Percentiles rank a stretch among this genome's conserved stretches.
These are phyloP conservation scores for Albugo candida DNA, from an alignment of 352 stramenopile genomes.

Conservation along the genomic window DNA sequence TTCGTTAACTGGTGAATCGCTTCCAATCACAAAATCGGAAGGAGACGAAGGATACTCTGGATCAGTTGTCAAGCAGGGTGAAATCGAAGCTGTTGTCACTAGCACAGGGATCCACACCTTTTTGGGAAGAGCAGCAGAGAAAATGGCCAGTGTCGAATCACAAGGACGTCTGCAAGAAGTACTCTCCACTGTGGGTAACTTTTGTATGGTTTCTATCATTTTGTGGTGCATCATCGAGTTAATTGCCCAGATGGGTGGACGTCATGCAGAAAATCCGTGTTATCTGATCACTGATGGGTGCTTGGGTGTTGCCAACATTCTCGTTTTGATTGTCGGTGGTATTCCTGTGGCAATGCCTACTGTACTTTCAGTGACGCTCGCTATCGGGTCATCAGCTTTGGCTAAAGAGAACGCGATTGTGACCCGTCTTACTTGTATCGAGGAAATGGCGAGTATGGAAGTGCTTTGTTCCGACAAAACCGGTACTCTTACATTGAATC, in stretches of 20 bases:
- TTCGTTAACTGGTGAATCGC: conserved; percentile 35
- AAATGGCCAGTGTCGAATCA: conserved; percentile 11
- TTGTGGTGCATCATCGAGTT: conserved; percentile 15
- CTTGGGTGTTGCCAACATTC: conserved; percentile 43
- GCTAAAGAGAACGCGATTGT: conserved; percentile 77
- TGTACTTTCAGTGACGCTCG: conserved; percentile 76
- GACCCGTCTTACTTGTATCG: conserved; percentile 69
- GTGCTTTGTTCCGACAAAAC: conserved; percentile 88
- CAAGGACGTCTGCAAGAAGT: conserved; percentile 15
- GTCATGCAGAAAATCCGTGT: conserved; percentile 17
- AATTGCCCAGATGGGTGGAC: conserved; percentile 14
- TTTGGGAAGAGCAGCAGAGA: conserved; percentile 25
- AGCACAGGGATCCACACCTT: conserved; percentile 28
- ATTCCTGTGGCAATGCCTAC: conserved; percentile 79
- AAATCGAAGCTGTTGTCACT: conserved; percentile 20
- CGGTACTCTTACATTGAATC: conserved; percentile 72
- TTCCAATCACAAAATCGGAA: conserved; percentile 17
- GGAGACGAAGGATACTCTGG: conserved; percentile 11
- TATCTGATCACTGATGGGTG: conserved; percentile 39
- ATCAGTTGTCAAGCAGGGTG: conserved; percentile 25
- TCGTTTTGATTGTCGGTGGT: conserved; percentile 59
- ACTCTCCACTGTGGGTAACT: conserved; percentile 23
- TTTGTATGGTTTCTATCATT: conserved; percentile 26
- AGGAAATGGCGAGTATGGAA: conserved; percentile 75
- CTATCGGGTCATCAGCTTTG: conserved; percentile 66